A percentile compares a stretch with the other conserved stretches of the same genome.
Conservation (phyloP, 768 basidiomycete genomes). For the Mycena capillaripes region DNA sequence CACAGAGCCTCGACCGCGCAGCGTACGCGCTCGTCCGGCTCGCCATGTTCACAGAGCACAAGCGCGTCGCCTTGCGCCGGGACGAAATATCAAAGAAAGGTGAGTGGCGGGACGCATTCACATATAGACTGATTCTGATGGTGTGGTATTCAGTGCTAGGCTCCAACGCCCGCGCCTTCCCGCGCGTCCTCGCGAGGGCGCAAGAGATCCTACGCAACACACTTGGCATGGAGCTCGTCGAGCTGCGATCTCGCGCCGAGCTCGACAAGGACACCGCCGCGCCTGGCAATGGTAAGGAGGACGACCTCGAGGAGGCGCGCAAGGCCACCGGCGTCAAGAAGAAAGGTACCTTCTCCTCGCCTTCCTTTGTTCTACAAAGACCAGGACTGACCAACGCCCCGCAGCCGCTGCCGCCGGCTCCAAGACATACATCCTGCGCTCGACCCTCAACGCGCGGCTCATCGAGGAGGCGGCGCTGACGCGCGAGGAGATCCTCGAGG, state of each 20-base stretch:
- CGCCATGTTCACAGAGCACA: constrained; percentile 86
- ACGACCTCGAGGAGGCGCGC: constrained; percentile 61
- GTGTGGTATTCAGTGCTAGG: constrained; percentile 55
- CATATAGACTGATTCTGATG: not conserved
- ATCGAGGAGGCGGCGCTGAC: constrained; percentile 72
- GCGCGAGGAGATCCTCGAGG: constrained; percentile 66
- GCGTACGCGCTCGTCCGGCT: constrained; percentile 83
- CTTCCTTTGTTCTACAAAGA: not conserved
- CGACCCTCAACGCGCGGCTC: constrained; percentile 71
- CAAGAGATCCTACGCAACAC: constrained; percentile 73
- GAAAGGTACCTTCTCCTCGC: constrained; percentile 61
- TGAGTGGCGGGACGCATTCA: constrained; percentile 37
- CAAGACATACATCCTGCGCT: constrained; percentile 89
- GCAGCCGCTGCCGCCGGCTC: constrained; percentile 71
- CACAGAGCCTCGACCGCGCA: constrained; percentile 74
- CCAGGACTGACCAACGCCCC: constrained; percentile 4
- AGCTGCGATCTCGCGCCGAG: constrained; percentile 75
- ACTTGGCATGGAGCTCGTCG: constrained; percentile 90
- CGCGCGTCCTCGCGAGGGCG: constrained; percentile 71
- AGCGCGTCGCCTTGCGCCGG: constrained; percentile 72
- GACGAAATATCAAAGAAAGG: constrained; percentile 94
- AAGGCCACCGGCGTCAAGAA: constrained; percentile 74
- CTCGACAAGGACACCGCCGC: constrained; percentile 60
- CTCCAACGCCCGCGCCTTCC: constrained; percentile 69
- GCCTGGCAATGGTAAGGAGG: constrained; percentile 51